These are phyloP conservation scores for Megacollybia marginata DNA, from an alignment of 768 basidiomycete genomes.

Conservation along the genomic window DNA sequence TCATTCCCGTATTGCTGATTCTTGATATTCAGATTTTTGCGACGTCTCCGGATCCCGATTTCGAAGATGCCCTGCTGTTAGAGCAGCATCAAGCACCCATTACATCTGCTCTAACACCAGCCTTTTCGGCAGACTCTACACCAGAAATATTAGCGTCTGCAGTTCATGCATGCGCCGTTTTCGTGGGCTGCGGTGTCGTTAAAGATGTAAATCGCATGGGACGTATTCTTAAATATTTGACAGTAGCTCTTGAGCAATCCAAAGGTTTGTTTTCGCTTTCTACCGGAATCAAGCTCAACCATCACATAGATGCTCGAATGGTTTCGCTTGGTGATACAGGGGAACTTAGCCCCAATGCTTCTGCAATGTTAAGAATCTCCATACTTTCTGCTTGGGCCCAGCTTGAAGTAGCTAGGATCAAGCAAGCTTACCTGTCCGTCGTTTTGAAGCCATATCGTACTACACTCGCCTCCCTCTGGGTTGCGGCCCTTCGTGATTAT, in stretches of 20 bases:
- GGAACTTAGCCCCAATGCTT: conserved; percentile 88
- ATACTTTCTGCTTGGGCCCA: conserved; percentile 95
- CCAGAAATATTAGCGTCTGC: conserved; percentile 93
- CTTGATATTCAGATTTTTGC: conserved; percentile 64
- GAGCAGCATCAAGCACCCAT: conserved; percentile 99
- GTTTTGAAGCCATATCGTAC: conserved; percentile 78
- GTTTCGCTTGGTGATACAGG: conserved; percentile 80
- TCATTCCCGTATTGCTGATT: background rate
- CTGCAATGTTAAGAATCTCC: conserved; percentile 89
- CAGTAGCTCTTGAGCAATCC: conserved; percentile 81
- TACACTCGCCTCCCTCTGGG: conserved; percentile 78
- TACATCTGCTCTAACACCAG: conserved; percentile 93
- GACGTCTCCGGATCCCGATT: conserved; percentile 83
- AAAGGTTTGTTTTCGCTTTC: conserved; percentile 47
- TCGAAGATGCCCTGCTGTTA: conserved; percentile 79
- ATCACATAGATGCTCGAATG: conserved; percentile 63
- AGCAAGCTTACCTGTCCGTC: conserved; percentile 68
- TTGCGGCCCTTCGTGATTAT: conserved; percentile 85
- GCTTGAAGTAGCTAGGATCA: conserved; percentile 68
- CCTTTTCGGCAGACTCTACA: conserved; percentile 91
- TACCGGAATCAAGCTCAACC: conserved; percentile 1
- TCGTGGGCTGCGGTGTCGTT: conserved; percentile 91
- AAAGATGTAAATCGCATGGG: conserved; percentile 91
- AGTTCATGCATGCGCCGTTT: conserved; percentile 88
- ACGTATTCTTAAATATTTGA: conserved; percentile 84